Percentiles rank a stretch among this genome's conserved stretches.
Conservation (phyloP, 2,329 filamentous ascomycete species). For the Iodosphaeria phyllophila region DNA sequence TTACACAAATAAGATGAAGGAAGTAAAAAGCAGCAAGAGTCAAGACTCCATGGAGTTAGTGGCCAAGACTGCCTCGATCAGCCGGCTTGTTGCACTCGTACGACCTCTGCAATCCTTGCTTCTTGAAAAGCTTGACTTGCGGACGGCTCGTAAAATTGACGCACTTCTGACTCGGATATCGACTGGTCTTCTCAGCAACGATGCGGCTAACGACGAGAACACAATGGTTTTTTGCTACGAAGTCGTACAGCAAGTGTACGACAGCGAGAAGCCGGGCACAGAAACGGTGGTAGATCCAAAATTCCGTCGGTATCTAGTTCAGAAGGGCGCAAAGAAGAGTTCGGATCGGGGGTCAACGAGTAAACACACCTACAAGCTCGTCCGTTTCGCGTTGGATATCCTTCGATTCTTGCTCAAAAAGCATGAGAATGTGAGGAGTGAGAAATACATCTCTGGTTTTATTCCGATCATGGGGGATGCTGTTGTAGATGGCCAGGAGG, state of each 20-base stretch:
- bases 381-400: constrained; percentile 74
- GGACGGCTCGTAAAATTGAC: constrained; percentile 77
- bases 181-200: constrained; percentile 66
- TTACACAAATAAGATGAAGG: constrained; percentile 89
- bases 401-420: constrained; percentile 75
- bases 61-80: constrained; percentile 63
- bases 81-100: constrained; percentile 55
- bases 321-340: constrained; percentile 59
- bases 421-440: constrained; percentile 61
- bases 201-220: constrained; percentile 58
- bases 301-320: constrained; percentile 59
- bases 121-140: constrained; percentile 66
- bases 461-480: constrained; percentile 79
- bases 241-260: constrained; percentile 74
- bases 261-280: constrained; percentile 31
- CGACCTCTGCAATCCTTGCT: constrained; percentile 62
- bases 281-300: constrained; percentile 40
- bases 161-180: constrained; percentile 70
- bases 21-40: constrained; percentile 95
- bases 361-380: constrained; percentile 72
- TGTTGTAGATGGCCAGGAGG: constrained; percentile 68
- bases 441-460: constrained; percentile 67
- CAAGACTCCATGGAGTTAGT: constrained; percentile 94
- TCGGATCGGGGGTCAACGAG: constrained; percentile 53
- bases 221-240: constrained; percentile 92